Evolutionary conservation across 2,329 filamentous ascomycete species (phyloP).

Genomic region (Tolypocladium paradoxum): DNA sequence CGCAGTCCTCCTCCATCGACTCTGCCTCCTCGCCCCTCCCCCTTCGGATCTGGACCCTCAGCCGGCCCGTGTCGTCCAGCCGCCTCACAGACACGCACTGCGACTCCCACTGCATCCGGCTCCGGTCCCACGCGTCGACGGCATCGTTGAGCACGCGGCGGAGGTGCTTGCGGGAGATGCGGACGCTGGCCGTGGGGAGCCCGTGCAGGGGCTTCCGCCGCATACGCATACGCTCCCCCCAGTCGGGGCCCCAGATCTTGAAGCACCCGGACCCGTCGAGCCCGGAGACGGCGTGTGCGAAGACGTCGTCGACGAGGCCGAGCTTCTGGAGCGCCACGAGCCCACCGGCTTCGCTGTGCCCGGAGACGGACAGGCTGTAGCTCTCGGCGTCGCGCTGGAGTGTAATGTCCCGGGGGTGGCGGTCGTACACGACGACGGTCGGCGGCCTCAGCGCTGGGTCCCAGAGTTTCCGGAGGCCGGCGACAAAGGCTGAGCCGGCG

Average conservation of each 20-base stretch:
- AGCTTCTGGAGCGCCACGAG: slow-evolving; percentile 27
- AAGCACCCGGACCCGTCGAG: slow-evolving; percentile 20
- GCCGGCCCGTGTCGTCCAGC: slow-evolving; percentile 10
- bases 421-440: slow-evolving; percentile 28
- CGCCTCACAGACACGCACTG: slow-evolving; percentile 12
- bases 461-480: slow-evolving; percentile 28
- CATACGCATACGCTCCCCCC: slow-evolving; percentile 22
- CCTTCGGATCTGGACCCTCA: slow-evolving; percentile 11
- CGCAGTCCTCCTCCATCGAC: slow-evolving; percentile 16
- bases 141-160: slow-evolving; percentile 21
- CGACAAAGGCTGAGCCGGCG: slow-evolving; percentile 30
- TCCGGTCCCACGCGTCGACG: slow-evolving; percentile 2
- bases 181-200: slow-evolving; percentile 24
- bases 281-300: slow-evolving; percentile 20
- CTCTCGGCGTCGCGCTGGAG: slow-evolving; percentile 18
- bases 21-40: not conserved
- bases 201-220: slow-evolving; percentile 17
- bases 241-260: slow-evolving; percentile 28
- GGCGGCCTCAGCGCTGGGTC: slow-evolving; percentile 17
- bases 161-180: slow-evolving; percentile 25
- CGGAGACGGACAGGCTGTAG: slow-evolving; percentile 29
- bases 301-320: slow-evolving; percentile 22
- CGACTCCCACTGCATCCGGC: slow-evolving; percentile 15
- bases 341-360: slow-evolving; percentile 21
- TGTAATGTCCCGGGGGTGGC: slow-evolving; percentile 21